Evolutionary conservation across 202 grass and related monocot genomes (phyloP), one percentile per base, ranked within the genome.

Genomic region (Setaria italica): DNA sequence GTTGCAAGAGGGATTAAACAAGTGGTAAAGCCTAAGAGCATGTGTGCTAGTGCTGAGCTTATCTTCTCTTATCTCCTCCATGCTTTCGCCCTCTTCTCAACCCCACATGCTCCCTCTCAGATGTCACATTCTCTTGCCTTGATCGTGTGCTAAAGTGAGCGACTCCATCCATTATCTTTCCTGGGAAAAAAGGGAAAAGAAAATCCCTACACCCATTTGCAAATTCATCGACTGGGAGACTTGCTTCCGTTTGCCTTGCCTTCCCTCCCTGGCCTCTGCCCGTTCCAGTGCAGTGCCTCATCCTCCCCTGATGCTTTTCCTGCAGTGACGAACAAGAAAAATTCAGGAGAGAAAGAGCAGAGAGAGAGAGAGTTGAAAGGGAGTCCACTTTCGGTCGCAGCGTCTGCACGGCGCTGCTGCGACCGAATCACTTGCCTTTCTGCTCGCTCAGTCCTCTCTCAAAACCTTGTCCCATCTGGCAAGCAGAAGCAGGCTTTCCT

Each of bases 401-500:
- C 39, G 39, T 41, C 39, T 41, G 4, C 25, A 25, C 25, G 25
- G 4, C 39, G 39, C 39, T 41, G 39, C 39, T 41, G 39, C 39
- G 25, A 25, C 25, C 25, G 39, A 41, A 41, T 41, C 39, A 41
- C 39, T 56, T 47, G 66, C 29, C 65, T 76, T 11, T 16, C 32
- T 14, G 56, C 49, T 45, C 63, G 5, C 72, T 45, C 63, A 10
- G 43, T 15, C 8, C 34, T 57, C 29, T 20, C 67, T 16, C 69
- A 30, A 54, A 88, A 41, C 72, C 67, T 80, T 89, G 76, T 84
- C 76, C 76, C 82, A 42, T 80, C 62, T 68, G 32, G 67, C 87
- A 75, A 85, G 68, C 37, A 39, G 4, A 4, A 39, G 37, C 37
- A 39, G 37, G 4, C 50, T 62, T 29, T 42, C n/a, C 21, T 29